phyloP scores from a whole-genome alignment of 345 rosid species.

The Excoecaria agallocha region DNA sequence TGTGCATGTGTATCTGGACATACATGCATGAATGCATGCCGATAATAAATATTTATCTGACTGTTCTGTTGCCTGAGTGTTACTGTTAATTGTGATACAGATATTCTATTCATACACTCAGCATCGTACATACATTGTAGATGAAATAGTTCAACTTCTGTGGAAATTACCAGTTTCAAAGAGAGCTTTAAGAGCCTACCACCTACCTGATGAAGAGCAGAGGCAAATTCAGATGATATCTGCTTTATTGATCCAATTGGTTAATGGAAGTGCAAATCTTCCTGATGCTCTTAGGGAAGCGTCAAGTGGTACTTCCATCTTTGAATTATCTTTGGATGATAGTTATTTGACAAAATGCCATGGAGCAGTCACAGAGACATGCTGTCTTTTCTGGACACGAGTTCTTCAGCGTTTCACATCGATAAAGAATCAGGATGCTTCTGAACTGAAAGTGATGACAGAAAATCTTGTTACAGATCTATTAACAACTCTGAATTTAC shows the following conservation, averaged over 20 bases:
- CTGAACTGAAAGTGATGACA: conserved; percentile 82
- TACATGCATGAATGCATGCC: not conserved
- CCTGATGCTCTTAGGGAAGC: conserved; percentile 74
- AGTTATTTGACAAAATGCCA: conserved; percentile 62
- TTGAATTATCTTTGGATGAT: conserved; percentile 71
- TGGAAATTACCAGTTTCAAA: conserved; percentile 88
- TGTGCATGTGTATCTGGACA: conserved; percentile 5
- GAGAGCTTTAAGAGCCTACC: conserved; percentile 78
- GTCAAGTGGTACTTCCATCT: conserved; percentile 49
- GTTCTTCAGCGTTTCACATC: conserved; percentile 86
- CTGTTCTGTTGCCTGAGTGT: conserved; percentile 6
- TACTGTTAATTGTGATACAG: conserved; percentile 42
- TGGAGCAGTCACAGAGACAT: conserved; percentile 83
- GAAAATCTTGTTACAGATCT: conserved; percentile 93
- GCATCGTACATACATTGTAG: conserved; percentile 80
- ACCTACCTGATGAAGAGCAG: conserved; percentile 96
- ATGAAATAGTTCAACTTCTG: conserved; percentile 80
- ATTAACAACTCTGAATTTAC: conserved; percentile 84
- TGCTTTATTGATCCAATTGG: conserved; percentile 93
- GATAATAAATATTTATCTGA: not conserved
- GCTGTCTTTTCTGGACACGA: conserved; percentile 96
- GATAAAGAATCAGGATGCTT: conserved; percentile 87
- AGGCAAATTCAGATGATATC: conserved; percentile 97
- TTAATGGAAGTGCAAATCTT: conserved; percentile 83
- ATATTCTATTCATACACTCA: conserved; percentile 82